Percentiles rank a stretch among this genome's conserved stretches.
Conservation (phyloP, 768 basidiomycete species). For the Leccinum uliginosum region DNA sequence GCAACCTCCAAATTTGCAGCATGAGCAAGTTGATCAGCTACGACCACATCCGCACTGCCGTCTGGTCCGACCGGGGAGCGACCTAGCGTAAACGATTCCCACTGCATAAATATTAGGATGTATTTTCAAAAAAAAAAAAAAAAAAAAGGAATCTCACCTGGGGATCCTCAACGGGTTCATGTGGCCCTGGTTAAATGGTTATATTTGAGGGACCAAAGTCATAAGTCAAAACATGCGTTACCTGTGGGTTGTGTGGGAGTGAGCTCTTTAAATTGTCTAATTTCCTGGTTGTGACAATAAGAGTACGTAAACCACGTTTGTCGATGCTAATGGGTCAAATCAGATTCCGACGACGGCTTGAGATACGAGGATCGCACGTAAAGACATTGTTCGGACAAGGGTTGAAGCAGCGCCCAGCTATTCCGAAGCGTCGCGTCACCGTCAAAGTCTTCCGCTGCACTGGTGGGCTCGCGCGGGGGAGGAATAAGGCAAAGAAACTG, state of each 20-base stretch:
- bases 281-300: conserved; percentile 91
- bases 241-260: conserved; percentile 63
- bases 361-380: conserved; percentile 59
- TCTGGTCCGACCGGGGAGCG: conserved; percentile 60
- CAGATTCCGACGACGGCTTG: conserved; percentile 26
- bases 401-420: conserved; percentile 80
- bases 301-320: conserved; percentile 98
- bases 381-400: conserved; percentile 75
- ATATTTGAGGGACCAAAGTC: conserved; percentile 16
- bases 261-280: conserved; percentile 93
- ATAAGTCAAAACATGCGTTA: conserved; percentile 32
- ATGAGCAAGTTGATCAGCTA: conserved; percentile 61
- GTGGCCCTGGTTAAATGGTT: conserved; percentile 46
- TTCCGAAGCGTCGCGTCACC: conserved; percentile 63
- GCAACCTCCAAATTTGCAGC: conserved; percentile 73
- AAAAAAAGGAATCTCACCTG: conserved; percentile 47
- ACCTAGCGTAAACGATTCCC: conserved; percentile 76
- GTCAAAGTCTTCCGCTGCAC: conserved; percentile 49
- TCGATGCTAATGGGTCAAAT: conserved; percentile 52
- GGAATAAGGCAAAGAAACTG: conserved; percentile 80
- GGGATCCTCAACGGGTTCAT: conserved; percentile 82
- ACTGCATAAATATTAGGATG: conserved; percentile 38
- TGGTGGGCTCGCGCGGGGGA: conserved; percentile 45
- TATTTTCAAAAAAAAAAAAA: conserved; percentile 24
- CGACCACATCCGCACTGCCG: conserved; percentile 58